Evolutionary conservation across 305 asterid species (phyloP), one percentile per base, ranked within the genome.

Genomic region (Rubia tinctorum): DNA sequence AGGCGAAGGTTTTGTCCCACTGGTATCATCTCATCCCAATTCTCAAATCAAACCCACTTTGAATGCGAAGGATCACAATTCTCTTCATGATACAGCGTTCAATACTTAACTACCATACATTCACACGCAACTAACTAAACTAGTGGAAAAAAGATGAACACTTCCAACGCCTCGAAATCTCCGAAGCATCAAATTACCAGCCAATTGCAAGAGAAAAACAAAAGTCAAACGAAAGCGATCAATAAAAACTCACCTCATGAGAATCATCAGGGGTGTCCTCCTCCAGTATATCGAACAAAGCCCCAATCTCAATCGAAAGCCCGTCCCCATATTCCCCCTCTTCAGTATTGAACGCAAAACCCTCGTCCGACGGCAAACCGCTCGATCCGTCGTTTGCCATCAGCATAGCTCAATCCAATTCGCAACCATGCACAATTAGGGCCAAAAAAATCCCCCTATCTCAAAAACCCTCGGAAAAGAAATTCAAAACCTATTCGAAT

Each of bases 371-470:
- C 7, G 58, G 1, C 45, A 22, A 73, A 5, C 25, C 13, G 45
- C 77, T 74, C 71, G 76, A 73, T 49, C 71, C 22, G 27, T 76
- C 76, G 66, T 77, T 76, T n/a, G 79, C 79, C 84, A 80, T 80
- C 79, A 80, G 58, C 81, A 80, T 80, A 77, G 67, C 79, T 22
- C 71, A 45, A 49, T 43, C n/a, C 61, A 39, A 64, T 30, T 53
- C 59, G 37, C 47, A 18, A 72, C 62, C 80, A 37, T 40, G 39
- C 60, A 69, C 15, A 25, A 53, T 53, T 18, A 22, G 34, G 34
- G 8, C 25, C 30, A 47, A 2, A 61, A 20, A 37, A 17, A 15
- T 66, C 12, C 71, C 60, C 25, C 49, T 17, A 2, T 15, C 8
- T 11, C 0, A 7, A 9, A 63, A 63, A 20, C 42, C 65, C 45